Evolutionary conservation across 805 yeast species (phyloP), one percentile per base, ranked within the genome.

Genomic region (Hanseniaspora occidentalis): DNA sequence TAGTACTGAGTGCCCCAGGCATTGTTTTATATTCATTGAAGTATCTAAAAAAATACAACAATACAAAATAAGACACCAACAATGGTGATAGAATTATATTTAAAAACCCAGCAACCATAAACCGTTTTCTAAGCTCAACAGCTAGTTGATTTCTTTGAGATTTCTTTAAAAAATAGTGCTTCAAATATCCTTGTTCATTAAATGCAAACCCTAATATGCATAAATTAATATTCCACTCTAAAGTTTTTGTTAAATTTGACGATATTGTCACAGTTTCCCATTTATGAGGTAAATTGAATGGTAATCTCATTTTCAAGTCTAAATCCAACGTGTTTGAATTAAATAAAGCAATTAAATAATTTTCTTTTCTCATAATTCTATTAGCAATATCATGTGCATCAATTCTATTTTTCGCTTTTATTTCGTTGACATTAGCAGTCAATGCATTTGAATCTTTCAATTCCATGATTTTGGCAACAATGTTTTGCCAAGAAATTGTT

Each of bases 381-480:
- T 92, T 94, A 11, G 96, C 97, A 39, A 92, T 84, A 51, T 81
- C 92, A 57, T 88, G 96, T 3, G 97, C 95, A 52, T 84, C 89
- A 40, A 92, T 68, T 47, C 88, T 67, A 39, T 76, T 73, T 51
- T 81, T 82, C 1, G 86, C 76, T 45, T 73, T 78, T 43, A 77
- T 66, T 53, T 81, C 88, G 2, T 64, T 58, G 14, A 58, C 68
- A 44, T 66, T 67, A 8, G 66, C 64, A 13, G 64, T 65, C 25
- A 61, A 62, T 6, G 92, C 85, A 59, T 86, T 88, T 48, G 81
- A 85, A 51, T 85, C 86, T 48, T 83, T 75, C 38, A 92, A 61
- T 5, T 70, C 62, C 73, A 84, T 76, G 11, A 92, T 63, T 35
- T 84, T 73, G 41, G 76, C 77, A 11, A 86, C 89, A 1, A 92